Evolutionary conservation across 768 basidiomycete genomes (phyloP), one percentile per base, ranked within the genome.

Genomic region (Boletus tylopilopsis): DNA sequence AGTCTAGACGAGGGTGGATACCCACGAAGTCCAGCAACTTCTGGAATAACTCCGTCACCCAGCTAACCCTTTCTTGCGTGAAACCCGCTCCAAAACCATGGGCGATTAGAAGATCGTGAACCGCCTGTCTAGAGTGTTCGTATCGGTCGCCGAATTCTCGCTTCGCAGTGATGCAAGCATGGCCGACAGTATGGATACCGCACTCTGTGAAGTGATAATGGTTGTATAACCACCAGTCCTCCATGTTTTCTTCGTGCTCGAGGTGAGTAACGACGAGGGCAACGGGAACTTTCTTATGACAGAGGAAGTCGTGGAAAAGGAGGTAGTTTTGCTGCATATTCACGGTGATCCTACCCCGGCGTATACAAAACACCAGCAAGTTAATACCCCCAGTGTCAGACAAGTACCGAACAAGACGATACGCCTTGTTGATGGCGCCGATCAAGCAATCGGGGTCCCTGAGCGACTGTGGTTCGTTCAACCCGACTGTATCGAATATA

Each of bases 351-450:
- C 68, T 60, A 23, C 66, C 63, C 36, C 43, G 67, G 15, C 66
- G 68, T 55, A 75, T 62, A 40, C 68, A 68, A 48, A 68, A 76
- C 12, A 76, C 55, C 21, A 77, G 62, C 35, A 77, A 63, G 58
- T 61, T 67, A 27, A 77, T 57, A 8, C 76, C 76, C 6, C 62
- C 69, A 6, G 60, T 57, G 5, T 55, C 53, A 15, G 58, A 51
- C 33, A 76, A 54, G 22, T 32, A 55, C 38, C 55, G 54, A 41
- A 77, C 53, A 12, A 78, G 64, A 40, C 58, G 43, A 37, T 72
- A 67, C 5, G 65, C 67, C 44, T 70, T 62, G 49, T 50, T 58
- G 55, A 72, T 63, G 6, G 63, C 66, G 13, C 55, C 58, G 44
- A 66, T 54, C 30, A 69, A 47, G 49, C 53, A 50, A 30, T 60